These are phyloP conservation scores for Candida tibetensis DNA, from an alignment of 805 yeast species.

Conservation along the genomic window DNA sequence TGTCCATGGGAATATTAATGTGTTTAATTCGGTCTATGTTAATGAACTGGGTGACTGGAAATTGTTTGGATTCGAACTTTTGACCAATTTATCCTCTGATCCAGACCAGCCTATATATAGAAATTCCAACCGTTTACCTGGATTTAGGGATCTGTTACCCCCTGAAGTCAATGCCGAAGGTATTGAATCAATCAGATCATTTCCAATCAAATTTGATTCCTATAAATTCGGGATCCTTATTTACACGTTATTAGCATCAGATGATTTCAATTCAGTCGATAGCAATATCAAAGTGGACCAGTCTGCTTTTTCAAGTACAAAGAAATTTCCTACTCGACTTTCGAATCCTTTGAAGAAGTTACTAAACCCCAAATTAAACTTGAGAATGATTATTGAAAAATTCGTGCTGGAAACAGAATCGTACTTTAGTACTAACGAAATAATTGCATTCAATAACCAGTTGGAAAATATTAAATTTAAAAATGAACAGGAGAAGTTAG, in stretches of 20 bases:
- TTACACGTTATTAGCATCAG: slow-evolving; percentile 33
- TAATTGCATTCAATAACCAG: slow-evolving; percentile 52
- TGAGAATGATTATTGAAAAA: slow-evolving; percentile 28
- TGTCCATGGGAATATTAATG: slow-evolving; percentile 61
- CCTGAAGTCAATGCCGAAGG: slow-evolving; percentile 46
- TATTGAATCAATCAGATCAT: slow-evolving; percentile 33
- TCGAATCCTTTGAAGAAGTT: slow-evolving; percentile 31
- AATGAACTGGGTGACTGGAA: slow-evolving; percentile 77
- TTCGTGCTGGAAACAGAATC: slow-evolving; percentile 25
- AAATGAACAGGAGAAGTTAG: slow-evolving; percentile 51
- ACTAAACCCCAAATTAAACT: slow-evolving; percentile 32
- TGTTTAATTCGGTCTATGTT: slow-evolving; percentile 56
- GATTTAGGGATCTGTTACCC: slow-evolving; percentile 39
- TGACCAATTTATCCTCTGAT: slow-evolving; percentile 47
- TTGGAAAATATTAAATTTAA: slow-evolving; percentile 56
- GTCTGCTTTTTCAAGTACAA: not conserved
- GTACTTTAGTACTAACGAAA: slow-evolving; percentile 36
- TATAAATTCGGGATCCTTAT: slow-evolving; percentile 61
- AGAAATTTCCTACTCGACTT: slow-evolving; percentile 1
- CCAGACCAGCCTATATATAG: slow-evolving; percentile 45
- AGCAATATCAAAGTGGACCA: slow-evolving; percentile 1
- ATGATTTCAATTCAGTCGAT: not conserved
- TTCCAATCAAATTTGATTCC: slow-evolving; percentile 56
- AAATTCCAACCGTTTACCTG: slow-evolving; percentile 22
- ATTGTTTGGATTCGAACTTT: slow-evolving; percentile 74